Conservation (phyloP, 2,329 filamentous ascomycete species). For the Calcarisporium arbuscula region DNA sequence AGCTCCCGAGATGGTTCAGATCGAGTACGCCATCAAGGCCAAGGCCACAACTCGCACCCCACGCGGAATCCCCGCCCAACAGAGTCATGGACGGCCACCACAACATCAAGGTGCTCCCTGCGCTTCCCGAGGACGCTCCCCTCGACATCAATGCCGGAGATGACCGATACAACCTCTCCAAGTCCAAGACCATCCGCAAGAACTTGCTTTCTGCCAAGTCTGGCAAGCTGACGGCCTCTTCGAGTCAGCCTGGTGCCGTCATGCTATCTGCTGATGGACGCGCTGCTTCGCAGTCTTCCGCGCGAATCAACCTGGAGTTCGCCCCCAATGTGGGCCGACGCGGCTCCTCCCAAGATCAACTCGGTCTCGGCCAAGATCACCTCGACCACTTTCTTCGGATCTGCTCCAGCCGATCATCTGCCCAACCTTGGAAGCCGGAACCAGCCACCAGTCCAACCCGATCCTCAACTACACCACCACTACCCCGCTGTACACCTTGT, state of each 20-base stretch:
- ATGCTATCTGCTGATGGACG: conserved; percentile 46
- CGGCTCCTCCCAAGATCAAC: conserved; percentile 41
- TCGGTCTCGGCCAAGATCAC: conserved; percentile 44
- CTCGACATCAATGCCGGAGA: conserved; percentile 42
- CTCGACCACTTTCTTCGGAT: conserved; percentile 46
- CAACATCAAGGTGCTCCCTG: conserved; percentile 47
- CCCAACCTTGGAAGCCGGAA: conserved; percentile 46
- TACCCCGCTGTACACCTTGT: conserved; percentile 30
- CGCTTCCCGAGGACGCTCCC: conserved; percentile 42
- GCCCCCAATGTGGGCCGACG: conserved; percentile 35
- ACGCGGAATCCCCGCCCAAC: conserved; percentile 3
- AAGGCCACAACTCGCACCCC: conserved; percentile 26
- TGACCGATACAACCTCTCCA: conserved; percentile 41
- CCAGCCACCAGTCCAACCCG: conserved; percentile 31
- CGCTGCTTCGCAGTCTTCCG: conserved; percentile 32
- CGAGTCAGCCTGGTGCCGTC: conserved; percentile 40
- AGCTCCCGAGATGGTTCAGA: conserved; percentile 46
- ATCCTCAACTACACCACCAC: conserved; percentile 41
- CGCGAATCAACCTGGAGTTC: conserved; percentile 41
- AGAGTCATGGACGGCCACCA: conserved; percentile 35
- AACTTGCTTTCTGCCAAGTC: conserved; percentile 45
- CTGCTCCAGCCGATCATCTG: conserved; percentile 36
- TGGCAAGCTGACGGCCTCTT: conserved; percentile 40
- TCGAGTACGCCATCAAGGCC: conserved; percentile 48
- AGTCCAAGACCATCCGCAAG: conserved; percentile 47